Evolutionary conservation across 805 yeast species (phyloP).

Genomic region (Clavispora asparagi): DNA sequence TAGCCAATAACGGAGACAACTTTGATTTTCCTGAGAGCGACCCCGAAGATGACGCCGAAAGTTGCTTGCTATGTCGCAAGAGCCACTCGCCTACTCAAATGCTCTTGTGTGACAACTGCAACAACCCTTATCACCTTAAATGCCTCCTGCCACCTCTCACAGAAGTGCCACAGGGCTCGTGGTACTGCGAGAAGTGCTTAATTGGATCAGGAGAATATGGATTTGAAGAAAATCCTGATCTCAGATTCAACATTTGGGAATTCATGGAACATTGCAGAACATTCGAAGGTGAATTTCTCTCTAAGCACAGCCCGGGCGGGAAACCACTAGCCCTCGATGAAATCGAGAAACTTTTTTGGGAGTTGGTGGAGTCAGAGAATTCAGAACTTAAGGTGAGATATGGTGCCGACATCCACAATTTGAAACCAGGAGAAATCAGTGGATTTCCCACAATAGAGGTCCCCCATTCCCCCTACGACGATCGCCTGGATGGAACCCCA

Average conservation of each 20-base stretch:
- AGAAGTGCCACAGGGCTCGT: slow-evolving; percentile 51
- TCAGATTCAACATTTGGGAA: slow-evolving; percentile 50
- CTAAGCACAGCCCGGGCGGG: slow-evolving; percentile 20
- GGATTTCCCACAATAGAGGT: slow-evolving; percentile 58
- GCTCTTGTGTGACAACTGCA: slow-evolving; percentile 71
- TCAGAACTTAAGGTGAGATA: slow-evolving; percentile 59
- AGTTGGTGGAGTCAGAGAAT: slow-evolving; percentile 33
- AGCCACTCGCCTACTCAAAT: slow-evolving; percentile 42
- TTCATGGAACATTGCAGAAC: slow-evolving; percentile 54
- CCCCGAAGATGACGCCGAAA: slow-evolving; percentile 24
- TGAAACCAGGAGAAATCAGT: slow-evolving; percentile 57
- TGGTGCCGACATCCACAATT: slow-evolving; percentile 81
- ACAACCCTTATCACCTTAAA: slow-evolving; percentile 57
- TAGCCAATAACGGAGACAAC: slow-evolving; percentile 20
- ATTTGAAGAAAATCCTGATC: slow-evolving; percentile 61
- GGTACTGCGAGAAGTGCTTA: slow-evolving; percentile 85
- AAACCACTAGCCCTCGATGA: slow-evolving; percentile 34
- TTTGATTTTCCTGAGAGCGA: slow-evolving; percentile 30
- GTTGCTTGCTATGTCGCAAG: slow-evolving; percentile 46
- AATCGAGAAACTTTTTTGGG: slow-evolving; percentile 70
- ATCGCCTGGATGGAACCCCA: slow-evolving; percentile 10
- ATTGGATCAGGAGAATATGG: slow-evolving; percentile 86
- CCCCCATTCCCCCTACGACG: slow-evolving; percentile 17
- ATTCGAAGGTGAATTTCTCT: slow-evolving; percentile 41
- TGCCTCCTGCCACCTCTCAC: slow-evolving; percentile 60